Evolutionary conservation across 1,284 basidiomycete species (phyloP), one percentile per base, ranked within the genome.

Genomic region (Cystobasidiaceae sp.): DNA sequence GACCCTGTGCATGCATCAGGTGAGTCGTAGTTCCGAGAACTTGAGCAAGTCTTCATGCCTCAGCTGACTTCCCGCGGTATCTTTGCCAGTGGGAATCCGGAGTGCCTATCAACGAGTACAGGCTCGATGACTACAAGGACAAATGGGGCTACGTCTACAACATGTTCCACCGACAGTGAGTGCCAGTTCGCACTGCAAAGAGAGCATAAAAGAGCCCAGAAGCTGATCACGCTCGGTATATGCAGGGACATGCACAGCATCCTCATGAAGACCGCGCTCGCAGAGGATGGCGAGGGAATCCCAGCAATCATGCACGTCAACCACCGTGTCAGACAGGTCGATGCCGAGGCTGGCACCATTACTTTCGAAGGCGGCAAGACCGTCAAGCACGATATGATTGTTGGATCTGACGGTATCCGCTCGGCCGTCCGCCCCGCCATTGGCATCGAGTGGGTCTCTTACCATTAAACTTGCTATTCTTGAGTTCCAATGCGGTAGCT

Each of bases 381-480:
- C 21, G 65, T 74, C 63, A 52, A 64, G 34, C 75, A 75, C 11
- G 77, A 78, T 66, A 66, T 78, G 23, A 74, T 78, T 68, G 69
- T 78, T 43, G 77, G 77, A 7, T 73, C 76, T 1, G 77, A 78
- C 58, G 77, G 77, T 37, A 76, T 78, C 43, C 61, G 71, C 58
- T 73, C 74, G 3, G 70, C 69, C n/a, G 68, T 75, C 33, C 70
- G 74, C 33, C 67, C 68, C 23, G 60, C 70, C 51, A 73, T 76
- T 28, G 71, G 72, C 32, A 68, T 74, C 23, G 61, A 64, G 61
- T 64, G 33, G 19, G 61, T 46, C n/a, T n/a, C n/a, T n/a, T n/a
- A n/a, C n/a, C n/a, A n/a, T n/a, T n/a, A n/a, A n/a, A n/a, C n/a
- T n/a, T n/a, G n/a, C n/a, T n/a, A 32, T 33, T 8, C 11, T 9